Base-by-base conservation (phyloP, 2,329 filamentous ascomycete genomes). In the Penicillium fuscoglaucum region DNA sequence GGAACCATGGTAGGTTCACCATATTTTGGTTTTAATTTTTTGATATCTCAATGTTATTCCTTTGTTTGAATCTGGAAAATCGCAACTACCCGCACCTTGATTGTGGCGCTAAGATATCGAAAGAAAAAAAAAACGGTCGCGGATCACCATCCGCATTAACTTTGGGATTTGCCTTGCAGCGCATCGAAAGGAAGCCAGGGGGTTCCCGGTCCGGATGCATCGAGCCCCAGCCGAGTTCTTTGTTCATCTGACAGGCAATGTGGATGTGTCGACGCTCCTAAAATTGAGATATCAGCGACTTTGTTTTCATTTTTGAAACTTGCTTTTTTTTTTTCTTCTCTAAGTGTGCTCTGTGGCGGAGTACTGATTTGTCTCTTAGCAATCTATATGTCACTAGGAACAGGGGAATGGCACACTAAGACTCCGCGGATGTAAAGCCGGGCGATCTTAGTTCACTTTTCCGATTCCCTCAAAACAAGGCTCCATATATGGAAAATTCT, bases 361-460 rank as follows among this genome's bases (percentile, higher is more conserved):
- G 19, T 51, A 40, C 35, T 45, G 17, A 49, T 17, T 43, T 26
- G 31, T 53, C 17, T 47, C 15, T 40, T 39, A 35, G 46, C 33
- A 28, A 52, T 50, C 35, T 46, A 45, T 40, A 47, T 39, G 15
- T 43, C 26, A 48, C 55, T 35, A 57, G 55, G 19, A 24, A 41
- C 26, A 57, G 50, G 49, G 26, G 47, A 33, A 52, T 45, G 55
- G 41, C 59, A 50, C 48, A 49, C 62, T 65, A 65, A 59, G 64
- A 47, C 49, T 46, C 49, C 64, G 64, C 64, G 63, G 65, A 66
- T 64, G 59, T 31, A 33, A 66, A 67, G 58, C 65, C 65, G 65
- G 63, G 31, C 61, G 64, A 65, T 65, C 64, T 44, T 60, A 53
- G 61, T 55, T 39, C 40, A 40, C 49, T 54, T 52, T 52, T 49